Evolutionary conservation across 2,329 filamentous ascomycete genomes (phyloP), one percentile per base, ranked within the genome.

Genomic region (Trichoderma atrobrunneum): DNA sequence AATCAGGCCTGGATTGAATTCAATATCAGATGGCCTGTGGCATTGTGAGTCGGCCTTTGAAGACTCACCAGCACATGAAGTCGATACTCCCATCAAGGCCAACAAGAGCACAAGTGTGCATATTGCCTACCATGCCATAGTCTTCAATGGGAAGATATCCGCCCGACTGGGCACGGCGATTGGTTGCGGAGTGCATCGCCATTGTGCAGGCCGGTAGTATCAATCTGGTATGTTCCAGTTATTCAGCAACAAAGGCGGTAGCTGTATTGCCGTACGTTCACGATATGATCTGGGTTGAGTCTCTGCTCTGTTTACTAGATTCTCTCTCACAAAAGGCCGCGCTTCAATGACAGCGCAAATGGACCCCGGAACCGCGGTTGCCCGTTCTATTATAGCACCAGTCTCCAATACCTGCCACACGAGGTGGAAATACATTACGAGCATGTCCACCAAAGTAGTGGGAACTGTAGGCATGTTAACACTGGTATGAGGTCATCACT

Each of bases 91-190:
- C 92, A 77, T 92, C 89, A 78, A 92, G 92, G 75, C 90, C 91
- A 26, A 93, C 87, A n/a, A 93, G 83, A 16, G 92, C 91, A 82
- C 91, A 93, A 1, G 92, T 94, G 76, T 90, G 87, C 91, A 94
- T 93, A 78, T 94, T 93, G 28, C 92, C 92, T 76, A 94, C 93
- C 80, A 94, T 87, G 70, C 92, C 92, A 85, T 94, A 94, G 80
- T 94, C 89, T 78, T 94, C 92, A 75, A 93, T 92, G 61, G 87
- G 87, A 32, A 88, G 83, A 76, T 89, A 89, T 36, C 87, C 87
- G 14, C 80, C 82, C 65, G 79, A 78, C 79, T 82, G 81, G 28
- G 76, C 76, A 34, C 80, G 78, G 66, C 78, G 78, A 63, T 80
- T 77, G 16, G 74, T 78, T 54, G 78, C 78, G 24, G 81, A 78